Base-by-base conservation (phyloP, 768 basidiomycete species). In the Agaricus bisporus region DNA sequence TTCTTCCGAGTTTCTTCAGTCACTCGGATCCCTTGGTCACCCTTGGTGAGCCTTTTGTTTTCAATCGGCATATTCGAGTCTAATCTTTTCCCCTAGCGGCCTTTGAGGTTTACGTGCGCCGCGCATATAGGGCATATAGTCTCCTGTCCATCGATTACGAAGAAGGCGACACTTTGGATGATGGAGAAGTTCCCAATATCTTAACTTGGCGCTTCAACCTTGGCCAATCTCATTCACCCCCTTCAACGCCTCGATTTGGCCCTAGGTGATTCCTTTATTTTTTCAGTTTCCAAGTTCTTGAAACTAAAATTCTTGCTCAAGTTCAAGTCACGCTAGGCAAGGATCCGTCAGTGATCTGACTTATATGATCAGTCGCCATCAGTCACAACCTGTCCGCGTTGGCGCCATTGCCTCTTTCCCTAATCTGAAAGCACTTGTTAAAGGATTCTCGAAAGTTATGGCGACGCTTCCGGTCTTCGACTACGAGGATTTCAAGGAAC, bases 181-280 rank as follows among this genome's bases (percentile, higher is more conserved):
- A 91, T 56, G 90, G 87, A 28, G 91, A 94, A 56, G 78, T 81
- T 3, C 87, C 90, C 11, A 78, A 80, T 57, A 81, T 88, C 47
- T 78, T 95, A 22, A 91, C 85, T 5, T 98, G 97, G 97, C 81
- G 91, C 38, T 99, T 99, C 82, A 95, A 93, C 67, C 79, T 98
- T 41, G 90, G 92, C 42, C 86, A 86, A 64, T 86, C 89, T 1
- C 88, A 89, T 66, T 89, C 89, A 15, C 88, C 89, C 29, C 91
- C 91, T 1, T 77, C 88, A 4, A 95, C 93, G 3, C 93, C 92
- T 51, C 79, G 79, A 26, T 72, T 88, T 44, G 68, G 73, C 56
- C 63, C 68, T 50, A 73, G 73, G 83, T 83, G 64, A 46, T 72
- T 66, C 1, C 22, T 38, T 10, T 25, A 49, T 35, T 3, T 9